phyloP scores from a whole-genome alignment of 202 grass and related monocot species.

The Elaeis oleifera region DNA sequence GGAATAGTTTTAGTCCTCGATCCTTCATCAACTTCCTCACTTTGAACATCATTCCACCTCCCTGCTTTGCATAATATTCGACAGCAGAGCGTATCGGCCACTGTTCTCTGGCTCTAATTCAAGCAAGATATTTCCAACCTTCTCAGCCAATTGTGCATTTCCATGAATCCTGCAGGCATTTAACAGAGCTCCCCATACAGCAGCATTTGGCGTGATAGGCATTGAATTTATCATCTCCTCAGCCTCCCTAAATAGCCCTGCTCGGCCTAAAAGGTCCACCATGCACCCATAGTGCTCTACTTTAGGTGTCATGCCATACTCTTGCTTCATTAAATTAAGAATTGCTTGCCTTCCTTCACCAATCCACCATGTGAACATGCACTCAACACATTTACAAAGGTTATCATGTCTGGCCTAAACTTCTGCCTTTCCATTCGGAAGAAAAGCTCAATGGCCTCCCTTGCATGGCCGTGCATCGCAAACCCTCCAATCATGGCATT shows the following conservation, averaged over 20 bases:
- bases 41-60: conserved; percentile 3
- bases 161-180: conserved; percentile 19
- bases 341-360: conserved; percentile 14
- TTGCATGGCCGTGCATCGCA: conserved; percentile 19
- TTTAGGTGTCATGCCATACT: background rate
- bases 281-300: conserved; percentile 22
- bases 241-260: conserved; percentile 16
- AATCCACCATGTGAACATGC: conserved; percentile 22
- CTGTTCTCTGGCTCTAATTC: background rate
- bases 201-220: conserved; percentile 18
- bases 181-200: conserved; percentile 14
- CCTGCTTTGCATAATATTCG: conserved; percentile 13
- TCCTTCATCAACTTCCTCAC: conserved; percentile 19
- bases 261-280: conserved; percentile 15
- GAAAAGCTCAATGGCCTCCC: conserved; percentile 13
- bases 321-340: conserved; percentile 3
- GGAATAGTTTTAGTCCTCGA: conserved; percentile 15
- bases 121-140: background rate
- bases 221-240: conserved; percentile 7
- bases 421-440: conserved; percentile 11
- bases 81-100: conserved; percentile 11
- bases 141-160: conserved; percentile 1
- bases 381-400: conserved; percentile 12
- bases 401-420: background rate
- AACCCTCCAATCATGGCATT: conserved; percentile 13